These are phyloP conservation scores for Quercus berberidifolia DNA, from an alignment of 306 rosid genomes.

Conservation along the genomic window DNA sequence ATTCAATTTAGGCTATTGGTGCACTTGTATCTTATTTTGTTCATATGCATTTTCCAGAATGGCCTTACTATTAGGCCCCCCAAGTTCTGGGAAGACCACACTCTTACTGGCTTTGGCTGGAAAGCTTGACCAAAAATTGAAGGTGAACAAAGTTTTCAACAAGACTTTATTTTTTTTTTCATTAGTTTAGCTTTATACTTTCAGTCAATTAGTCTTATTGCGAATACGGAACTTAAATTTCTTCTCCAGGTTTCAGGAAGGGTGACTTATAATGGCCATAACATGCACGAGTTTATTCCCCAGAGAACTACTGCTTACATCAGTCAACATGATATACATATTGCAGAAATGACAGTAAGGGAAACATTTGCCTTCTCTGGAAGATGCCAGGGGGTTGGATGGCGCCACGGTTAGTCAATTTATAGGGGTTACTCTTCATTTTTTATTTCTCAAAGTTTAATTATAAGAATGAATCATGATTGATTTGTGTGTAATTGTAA, in stretches of 20 bases:
- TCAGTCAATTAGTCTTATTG: too few species aligned
- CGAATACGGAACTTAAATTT: too few species aligned
- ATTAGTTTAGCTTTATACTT: too few species aligned
- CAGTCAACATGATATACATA: conserved; percentile 44
- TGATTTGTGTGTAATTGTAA: too few species aligned
- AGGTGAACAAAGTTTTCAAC: conserved; percentile 13
- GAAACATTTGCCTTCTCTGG: conserved; percentile 54
- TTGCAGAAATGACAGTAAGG: conserved; percentile 52
- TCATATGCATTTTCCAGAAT: conserved; percentile 24
- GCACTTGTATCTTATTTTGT: not conserved
- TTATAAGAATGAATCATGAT: too few species aligned
- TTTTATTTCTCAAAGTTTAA: too few species aligned
- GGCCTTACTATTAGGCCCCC: conserved; percentile 53
- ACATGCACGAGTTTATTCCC: conserved; percentile 41
- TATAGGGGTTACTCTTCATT: too few species aligned
- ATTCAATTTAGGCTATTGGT: not conserved
- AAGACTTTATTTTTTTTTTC: not conserved
- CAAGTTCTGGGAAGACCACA: conserved; percentile 53
- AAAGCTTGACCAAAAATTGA: conserved; percentile 34
- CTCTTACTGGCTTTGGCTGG: conserved; percentile 50
- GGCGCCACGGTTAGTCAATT: conserved; percentile 32
- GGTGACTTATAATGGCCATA: conserved; percentile 46
- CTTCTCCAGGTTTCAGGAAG: conserved; percentile 27
- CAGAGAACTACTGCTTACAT: conserved; percentile 47
- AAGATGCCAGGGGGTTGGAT: conserved; percentile 51